Base-by-base conservation (phyloP, 257 asterid genomes). In the Ocimum tenuiflorum region DNA sequence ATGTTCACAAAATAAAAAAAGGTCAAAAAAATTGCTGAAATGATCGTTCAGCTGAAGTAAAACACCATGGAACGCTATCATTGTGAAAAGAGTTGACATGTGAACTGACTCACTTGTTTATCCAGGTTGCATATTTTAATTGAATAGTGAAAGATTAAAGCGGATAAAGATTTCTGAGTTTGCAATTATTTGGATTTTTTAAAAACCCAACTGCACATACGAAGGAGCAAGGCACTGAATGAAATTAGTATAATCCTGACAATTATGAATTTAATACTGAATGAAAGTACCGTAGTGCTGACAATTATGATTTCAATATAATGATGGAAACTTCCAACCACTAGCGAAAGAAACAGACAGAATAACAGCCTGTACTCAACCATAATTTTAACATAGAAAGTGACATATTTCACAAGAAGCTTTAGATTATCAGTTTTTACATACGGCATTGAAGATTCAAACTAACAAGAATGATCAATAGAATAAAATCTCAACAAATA, bases 301-400 rank as follows among this genome's bases (percentile, higher is more conserved):
- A 43, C 63, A 65, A 63, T 59, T 52, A 51, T 45, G 41, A 79
- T 33, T 15, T 33, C 3, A 51, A 65, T 50, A 54, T 18, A 20
- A 63, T 72, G 70, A 70, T 66, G 63, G 75, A 69, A 65, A 75
- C 81, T 57, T 73, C 71, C 58, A 73, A 69, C 79, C 61, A 72
- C 83, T 41, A 35, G 74, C 65, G 69, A 60, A 71, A 57, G 43
- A 77, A 49, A 73, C 68, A 72, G 52, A 78, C 73, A 72, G 63
- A 65, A 68, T 55, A 78, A 61, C 81, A 78, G 55, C 78, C 73
- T 66, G 70, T 66, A 75, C 29, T 19, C 27, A 48, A 60, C 68
- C 43, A 23, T 24, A 36, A 55, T 19, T 68, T 51, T 61, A 78
- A 48, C 47, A 75, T 54, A 60, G 65, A 70, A 64, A 74, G 77